Conservation (phyloP, 2,329 filamentous ascomycete genomes). For the Pseudogymnoascus sp. region DNA sequence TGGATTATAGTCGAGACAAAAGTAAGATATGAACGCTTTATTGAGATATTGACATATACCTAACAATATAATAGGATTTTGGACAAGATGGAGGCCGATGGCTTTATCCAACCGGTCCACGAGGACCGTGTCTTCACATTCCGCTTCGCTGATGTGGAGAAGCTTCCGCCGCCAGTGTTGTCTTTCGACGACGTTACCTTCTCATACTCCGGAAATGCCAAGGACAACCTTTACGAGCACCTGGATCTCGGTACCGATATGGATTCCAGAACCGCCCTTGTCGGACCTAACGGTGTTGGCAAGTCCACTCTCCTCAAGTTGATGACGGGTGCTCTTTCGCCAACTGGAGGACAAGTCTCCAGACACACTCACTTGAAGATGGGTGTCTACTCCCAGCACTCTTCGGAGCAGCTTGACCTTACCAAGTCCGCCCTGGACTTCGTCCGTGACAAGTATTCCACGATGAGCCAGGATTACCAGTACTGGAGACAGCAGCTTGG, state of each 20-base stretch:
- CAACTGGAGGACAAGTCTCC: conserved; percentile 71
- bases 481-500: conserved; percentile 99
- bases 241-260: conserved; percentile 98
- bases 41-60: background rate
- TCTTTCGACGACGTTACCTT: conserved; percentile 97
- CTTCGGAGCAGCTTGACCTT: conserved; percentile 92
- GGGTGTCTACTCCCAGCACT: conserved; percentile 97
- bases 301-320: conserved; percentile 94
- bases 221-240: conserved; percentile 92
- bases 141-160: conserved; percentile 97
- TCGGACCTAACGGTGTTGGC: conserved; percentile 97
- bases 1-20: conserved; percentile 64
- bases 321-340: conserved; percentile 90
- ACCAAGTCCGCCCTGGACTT: conserved; percentile 98
- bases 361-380: conserved; percentile 98
- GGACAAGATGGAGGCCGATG: conserved; percentile 99
- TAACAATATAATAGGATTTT: conserved; percentile 51
- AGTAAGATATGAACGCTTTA: conserved; percentile 31
- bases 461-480: conserved; percentile 93
- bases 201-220: conserved; percentile 82
- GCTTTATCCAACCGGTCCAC: conserved; percentile 86
- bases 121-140: conserved; percentile 89
- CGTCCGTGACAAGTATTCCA: conserved; percentile 85
- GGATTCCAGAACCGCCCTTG: conserved; percentile 94
- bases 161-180: conserved; percentile 93